phyloP scores from a whole-genome alignment of 345 rosid genomes.

The Corchorus capsularis region DNA sequence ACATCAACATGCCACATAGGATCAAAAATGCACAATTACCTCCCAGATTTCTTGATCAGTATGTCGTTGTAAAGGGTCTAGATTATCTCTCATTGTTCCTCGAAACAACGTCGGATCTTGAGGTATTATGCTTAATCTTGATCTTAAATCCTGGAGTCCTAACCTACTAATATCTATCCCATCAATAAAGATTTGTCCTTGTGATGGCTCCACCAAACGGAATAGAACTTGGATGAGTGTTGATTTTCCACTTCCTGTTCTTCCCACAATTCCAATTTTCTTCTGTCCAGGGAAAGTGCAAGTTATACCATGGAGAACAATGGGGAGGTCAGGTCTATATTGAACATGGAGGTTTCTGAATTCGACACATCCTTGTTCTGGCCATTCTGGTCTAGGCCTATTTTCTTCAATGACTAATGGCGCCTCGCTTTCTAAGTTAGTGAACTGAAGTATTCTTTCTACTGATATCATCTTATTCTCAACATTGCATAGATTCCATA shows the following conservation, averaged over 20 bases:
- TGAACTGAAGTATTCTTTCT: conserved; percentile 80
- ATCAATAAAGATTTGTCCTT: conserved; percentile 69
- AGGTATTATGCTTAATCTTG: conserved; percentile 77
- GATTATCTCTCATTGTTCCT: conserved; percentile 75
- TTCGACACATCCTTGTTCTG: conserved; percentile 55
- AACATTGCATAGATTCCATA: conserved; percentile 68
- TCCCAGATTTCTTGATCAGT: conserved; percentile 83
- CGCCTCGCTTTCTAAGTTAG: conserved; percentile 62
- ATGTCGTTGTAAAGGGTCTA: conserved; percentile 86
- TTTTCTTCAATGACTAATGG: conserved; percentile 60
- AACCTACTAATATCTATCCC: conserved; percentile 57
- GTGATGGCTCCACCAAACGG: conserved; percentile 72
- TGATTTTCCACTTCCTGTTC: conserved; percentile 88
- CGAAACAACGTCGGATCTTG: conserved; percentile 96
- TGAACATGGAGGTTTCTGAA: conserved; percentile 72
- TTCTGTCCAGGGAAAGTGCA: conserved; percentile 71
- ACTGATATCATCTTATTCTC: conserved; percentile 90
- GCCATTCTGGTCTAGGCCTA: conserved; percentile 60
- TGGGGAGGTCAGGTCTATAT: conserved; percentile 76
- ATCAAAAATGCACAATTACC: conserved; percentile 32
- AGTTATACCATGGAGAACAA: conserved; percentile 68
- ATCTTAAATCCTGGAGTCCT: conserved; percentile 78
- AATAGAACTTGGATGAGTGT: conserved; percentile 87
- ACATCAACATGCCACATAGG: no score
- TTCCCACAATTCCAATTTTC: conserved; percentile 88